These are phyloP conservation scores for Geotrichum candidum DNA, from an alignment of 1,139 yeast genomes.

Conservation along the genomic window DNA sequence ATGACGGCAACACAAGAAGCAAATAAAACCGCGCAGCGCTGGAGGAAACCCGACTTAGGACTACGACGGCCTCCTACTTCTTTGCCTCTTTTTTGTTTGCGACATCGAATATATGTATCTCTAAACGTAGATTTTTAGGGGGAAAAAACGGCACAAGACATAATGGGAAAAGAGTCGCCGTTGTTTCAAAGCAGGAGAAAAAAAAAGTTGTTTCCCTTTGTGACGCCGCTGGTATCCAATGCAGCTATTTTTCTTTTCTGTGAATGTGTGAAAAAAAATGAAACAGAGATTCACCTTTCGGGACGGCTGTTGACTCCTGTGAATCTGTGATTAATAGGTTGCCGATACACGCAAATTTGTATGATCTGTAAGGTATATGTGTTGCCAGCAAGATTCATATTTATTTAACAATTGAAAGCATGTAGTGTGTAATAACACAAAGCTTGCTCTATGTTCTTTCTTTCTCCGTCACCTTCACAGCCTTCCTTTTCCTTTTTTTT, in stretches of 20 bases:
- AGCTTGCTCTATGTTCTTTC: not conserved
- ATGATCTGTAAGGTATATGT: not conserved
- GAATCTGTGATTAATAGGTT: not conserved
- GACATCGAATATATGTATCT: not conserved
- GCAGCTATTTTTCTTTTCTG: not conserved
- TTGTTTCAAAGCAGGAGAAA: not conserved
- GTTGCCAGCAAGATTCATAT: not conserved
- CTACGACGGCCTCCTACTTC: not conserved
- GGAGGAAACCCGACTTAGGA: not conserved
- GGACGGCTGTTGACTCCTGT: not conserved
- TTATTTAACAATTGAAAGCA: not conserved
- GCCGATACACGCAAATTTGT: not conserved
- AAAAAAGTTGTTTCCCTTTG: not conserved
- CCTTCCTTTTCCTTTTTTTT: not conserved
- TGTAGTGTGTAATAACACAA: not conserved
- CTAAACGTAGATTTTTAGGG: not conserved
- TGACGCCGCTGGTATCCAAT: not conserved
- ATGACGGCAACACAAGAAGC: too few relatives aligned
- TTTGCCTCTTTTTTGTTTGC: not conserved
- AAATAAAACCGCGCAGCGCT: too few relatives aligned
- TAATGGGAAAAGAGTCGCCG: not conserved
- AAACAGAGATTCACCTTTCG: not conserved
- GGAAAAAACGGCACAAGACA: not conserved
- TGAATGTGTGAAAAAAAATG: not conserved
- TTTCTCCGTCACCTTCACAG: not conserved